Evolutionary conservation across 1,139 yeast species (phyloP), one percentile per base, ranked within the genome.

Genomic region (Hyphopichia fennica): DNA sequence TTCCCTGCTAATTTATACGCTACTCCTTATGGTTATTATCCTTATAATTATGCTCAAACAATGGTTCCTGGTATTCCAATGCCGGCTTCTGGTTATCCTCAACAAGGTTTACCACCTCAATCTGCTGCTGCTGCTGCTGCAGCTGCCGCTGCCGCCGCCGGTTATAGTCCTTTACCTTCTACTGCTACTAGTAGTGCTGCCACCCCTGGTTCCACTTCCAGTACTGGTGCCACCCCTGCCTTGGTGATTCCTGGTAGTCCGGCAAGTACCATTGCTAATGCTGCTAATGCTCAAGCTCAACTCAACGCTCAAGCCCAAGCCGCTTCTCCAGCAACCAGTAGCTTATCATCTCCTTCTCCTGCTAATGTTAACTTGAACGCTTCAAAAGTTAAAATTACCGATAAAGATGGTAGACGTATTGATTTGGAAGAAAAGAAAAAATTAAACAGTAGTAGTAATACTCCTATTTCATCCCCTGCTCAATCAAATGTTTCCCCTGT

Each of bases 331-430:
- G 40, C 19, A 34, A 29, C 35, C 15, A 20, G 19, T 35, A 16
- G 27, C 28, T 15, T 41, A 23, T 20, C 35, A 10, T 27, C 44
- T 3, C 39, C 39, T 11, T 15, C 14, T 14, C 25, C 33, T 18
- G 30, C 41, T 14, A 31, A 27, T 15, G 31, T 25, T 14, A 27
- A 35, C 25, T 16, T 27, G 25, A 23, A 25, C 25, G 28, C 28
- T 25, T 16, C 34, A 28, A 63, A 53, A 46, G 51, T 72, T 25
- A 71, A 64, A 49, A 63, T 73, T 46, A 71, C 78, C 40, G 75
- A 72, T 45, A 72, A 68, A 51, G 77, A 72, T 39, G 79, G 79
- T n/a, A 71, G 66, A 46, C 72, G 64, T 37, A 66, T 72, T 40
- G 75, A 72, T 49, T 69, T 71, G 48, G 77, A 72, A 43, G 76